These are phyloP conservation scores for Microbotryum silenes-acaulis DNA, from an alignment of 1,284 basidiomycete species.

Conservation along the genomic window DNA sequence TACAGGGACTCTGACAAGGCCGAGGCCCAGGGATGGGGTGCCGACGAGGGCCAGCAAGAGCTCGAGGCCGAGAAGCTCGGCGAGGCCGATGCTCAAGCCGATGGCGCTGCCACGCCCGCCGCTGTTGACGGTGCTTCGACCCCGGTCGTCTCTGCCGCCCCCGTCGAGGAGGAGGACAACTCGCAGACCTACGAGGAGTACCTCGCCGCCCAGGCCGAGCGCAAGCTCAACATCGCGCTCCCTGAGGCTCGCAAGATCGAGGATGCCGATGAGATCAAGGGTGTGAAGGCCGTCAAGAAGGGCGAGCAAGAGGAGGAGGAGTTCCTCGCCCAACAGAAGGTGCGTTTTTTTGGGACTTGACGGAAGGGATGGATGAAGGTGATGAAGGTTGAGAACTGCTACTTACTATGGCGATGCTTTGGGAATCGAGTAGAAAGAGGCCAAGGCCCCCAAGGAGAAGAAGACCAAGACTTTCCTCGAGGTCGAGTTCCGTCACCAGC, in stretches of 20 bases:
- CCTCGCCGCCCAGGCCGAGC: slow-evolving; percentile 33
- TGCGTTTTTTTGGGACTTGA: slow-evolving; percentile 5
- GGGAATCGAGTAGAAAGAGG: slow-evolving; percentile 21
- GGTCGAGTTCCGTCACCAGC: slow-evolving; percentile 27
- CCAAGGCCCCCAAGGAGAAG: slow-evolving; percentile 33
- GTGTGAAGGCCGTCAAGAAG: slow-evolving; percentile 25
- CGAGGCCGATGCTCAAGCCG: slow-evolving; percentile 28
- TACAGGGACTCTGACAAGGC: slow-evolving; percentile 31
- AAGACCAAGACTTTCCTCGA: slow-evolving; percentile 35
- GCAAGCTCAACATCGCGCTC: slow-evolving; percentile 24
- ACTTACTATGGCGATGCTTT: neutral
- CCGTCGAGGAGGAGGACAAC: slow-evolving; percentile 35
- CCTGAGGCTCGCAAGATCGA: slow-evolving; percentile 35
- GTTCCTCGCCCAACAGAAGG: slow-evolving; percentile 22
- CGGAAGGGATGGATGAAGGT: neutral
- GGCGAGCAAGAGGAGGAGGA: slow-evolving; percentile 24
- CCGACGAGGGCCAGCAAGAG: slow-evolving; percentile 31
- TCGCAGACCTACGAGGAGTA: slow-evolving; percentile 38
- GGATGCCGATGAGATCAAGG: slow-evolving; percentile 29
- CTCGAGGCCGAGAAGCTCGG: slow-evolving; percentile 29
- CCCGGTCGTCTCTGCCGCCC: slow-evolving; percentile 26
- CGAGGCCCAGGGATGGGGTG: slow-evolving; percentile 30
- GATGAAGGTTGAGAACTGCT: neutral
- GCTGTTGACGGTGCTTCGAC: slow-evolving; percentile 18
- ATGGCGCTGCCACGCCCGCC: slow-evolving; percentile 22